Conservation (phyloP, 768 basidiomycete species). For the Pleurotus citrinopileatus region DNA sequence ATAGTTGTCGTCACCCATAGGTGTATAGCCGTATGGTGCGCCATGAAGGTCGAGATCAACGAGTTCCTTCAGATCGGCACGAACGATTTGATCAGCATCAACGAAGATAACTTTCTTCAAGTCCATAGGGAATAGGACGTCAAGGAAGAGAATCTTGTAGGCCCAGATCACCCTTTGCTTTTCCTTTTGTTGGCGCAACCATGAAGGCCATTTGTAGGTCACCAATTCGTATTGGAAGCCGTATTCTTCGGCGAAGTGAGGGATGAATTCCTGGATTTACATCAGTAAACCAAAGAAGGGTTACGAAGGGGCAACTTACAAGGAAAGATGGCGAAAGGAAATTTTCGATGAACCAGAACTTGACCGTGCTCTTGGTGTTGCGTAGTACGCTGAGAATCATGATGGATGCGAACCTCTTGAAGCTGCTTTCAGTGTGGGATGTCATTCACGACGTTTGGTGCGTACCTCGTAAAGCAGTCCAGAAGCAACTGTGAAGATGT, state of each 20-base stretch:
- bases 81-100: constrained; percentile 96
- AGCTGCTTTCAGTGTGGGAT: constrained; percentile 8
- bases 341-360: constrained; percentile 99
- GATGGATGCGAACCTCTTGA: constrained; percentile 92
- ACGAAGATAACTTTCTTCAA: constrained; percentile 99
- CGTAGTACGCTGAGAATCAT: constrained; percentile 96
- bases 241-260: constrained; percentile 87
- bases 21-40: constrained; percentile 93
- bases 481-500: constrained; percentile 98
- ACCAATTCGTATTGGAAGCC: constrained; percentile 96
- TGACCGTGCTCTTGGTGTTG: constrained; percentile 92
- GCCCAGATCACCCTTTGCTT: constrained; percentile 99
- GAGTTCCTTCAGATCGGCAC: constrained; percentile 92
- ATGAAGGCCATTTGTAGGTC: constrained; percentile 99
- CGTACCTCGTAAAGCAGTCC: constrained; percentile 92
- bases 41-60: constrained; percentile 92
- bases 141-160: constrained; percentile 98
- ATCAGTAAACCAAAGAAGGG: background rate
- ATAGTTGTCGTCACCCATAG: constrained; percentile 93
- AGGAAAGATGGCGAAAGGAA: constrained; percentile 98
- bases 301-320: constrained; percentile 38
- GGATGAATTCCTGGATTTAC: constrained; percentile 79
- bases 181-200: constrained; percentile 95
- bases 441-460: background rate
- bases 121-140: constrained; percentile 98